phyloP scores from a whole-genome alignment of 306 rosid genomes.

The Oemleria cerasiformis region DNA sequence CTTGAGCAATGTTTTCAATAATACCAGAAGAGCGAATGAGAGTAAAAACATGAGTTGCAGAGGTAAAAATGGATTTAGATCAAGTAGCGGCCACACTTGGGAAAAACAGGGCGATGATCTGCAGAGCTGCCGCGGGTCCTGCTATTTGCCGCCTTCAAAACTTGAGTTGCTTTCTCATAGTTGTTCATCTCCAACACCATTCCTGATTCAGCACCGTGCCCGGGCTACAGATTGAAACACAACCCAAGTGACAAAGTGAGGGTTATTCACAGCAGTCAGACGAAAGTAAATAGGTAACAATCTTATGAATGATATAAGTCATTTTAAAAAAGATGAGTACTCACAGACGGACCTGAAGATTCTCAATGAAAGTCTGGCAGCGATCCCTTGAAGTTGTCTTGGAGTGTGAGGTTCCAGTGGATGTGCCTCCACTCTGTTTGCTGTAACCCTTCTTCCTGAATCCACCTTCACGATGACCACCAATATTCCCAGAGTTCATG shows the following conservation, averaged over 20 bases:
- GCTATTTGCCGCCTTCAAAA: conserved; percentile 6
- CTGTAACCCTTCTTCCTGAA: conserved; percentile 1
- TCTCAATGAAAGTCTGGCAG: not conserved
- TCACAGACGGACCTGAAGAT: not conserved
- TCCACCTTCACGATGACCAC: not conserved
- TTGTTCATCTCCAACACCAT: not conserved
- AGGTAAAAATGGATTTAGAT: not conserved
- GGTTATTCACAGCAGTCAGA: not conserved
- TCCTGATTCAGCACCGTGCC: not conserved
- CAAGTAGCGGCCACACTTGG: not conserved
- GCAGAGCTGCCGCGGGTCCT: not conserved
- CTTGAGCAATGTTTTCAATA: too few species aligned
- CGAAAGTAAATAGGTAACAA: not conserved
- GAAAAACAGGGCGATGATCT: not conserved
- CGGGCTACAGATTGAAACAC: not conserved
- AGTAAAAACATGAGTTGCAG: not conserved
- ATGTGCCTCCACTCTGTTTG: not conserved
- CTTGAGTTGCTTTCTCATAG: not conserved
- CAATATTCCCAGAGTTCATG: not conserved
- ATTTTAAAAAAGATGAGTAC: not conserved
- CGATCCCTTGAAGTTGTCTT: not conserved
- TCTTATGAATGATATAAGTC: not conserved
- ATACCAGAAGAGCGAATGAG: too few species aligned
- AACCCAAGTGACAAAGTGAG: not conserved
- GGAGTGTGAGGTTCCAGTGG: not conserved